Base-by-base conservation (phyloP, 495 filamentous ascomycete species). In the Oleoguttula mirabilis region DNA sequence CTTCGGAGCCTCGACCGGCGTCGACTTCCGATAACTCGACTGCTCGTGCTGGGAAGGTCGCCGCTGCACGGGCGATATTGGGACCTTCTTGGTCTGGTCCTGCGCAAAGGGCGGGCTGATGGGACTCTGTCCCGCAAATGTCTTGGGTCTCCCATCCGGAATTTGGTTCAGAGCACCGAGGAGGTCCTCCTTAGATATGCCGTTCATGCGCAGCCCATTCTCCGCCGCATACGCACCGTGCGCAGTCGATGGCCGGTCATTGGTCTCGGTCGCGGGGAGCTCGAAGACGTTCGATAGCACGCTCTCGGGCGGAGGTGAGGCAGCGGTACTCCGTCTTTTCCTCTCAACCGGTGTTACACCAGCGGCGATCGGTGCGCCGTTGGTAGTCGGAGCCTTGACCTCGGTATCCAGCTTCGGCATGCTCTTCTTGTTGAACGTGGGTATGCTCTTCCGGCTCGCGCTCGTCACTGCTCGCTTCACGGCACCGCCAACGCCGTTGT, bases 351-450 rank as follows among this genome's bases (percentile, higher is more conserved):
- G n/a, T n/a, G n/a, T n/a, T n/a, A n/a, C n/a, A 3, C 14, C 32
- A 3, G 17, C 21, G 1, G 42, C 4, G 10, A 43, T 37, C 3
- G 22, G 3, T 24, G 16, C 23, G 24, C 37, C 32, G 20, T 41
- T 51, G 1, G 48, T 36, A 2, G 52, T 56, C 6, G 61, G 56
- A 15, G 57, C 32, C 15, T 46, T 46, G n/a, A 43, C 39, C 14
- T 48, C 33, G 20, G 38, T 43, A 16, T 48, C 39, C 37, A 47
- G 16, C 16, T 22, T 41, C 8, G 44, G 19, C 14, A 41, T 20
- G 6, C 33, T 32, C 27, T 31, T 40, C 25, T 36, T 38, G 32
- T 25, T 43, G 30, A 43, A 43, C 14, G 34, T 14, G 10, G 43
- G 3, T 27, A 38, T 37, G 42, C 47, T 51, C 37, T 51, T 44